Conservation (phyloP, 139 green algal genomes). For the Nannochloris sp. region DNA sequence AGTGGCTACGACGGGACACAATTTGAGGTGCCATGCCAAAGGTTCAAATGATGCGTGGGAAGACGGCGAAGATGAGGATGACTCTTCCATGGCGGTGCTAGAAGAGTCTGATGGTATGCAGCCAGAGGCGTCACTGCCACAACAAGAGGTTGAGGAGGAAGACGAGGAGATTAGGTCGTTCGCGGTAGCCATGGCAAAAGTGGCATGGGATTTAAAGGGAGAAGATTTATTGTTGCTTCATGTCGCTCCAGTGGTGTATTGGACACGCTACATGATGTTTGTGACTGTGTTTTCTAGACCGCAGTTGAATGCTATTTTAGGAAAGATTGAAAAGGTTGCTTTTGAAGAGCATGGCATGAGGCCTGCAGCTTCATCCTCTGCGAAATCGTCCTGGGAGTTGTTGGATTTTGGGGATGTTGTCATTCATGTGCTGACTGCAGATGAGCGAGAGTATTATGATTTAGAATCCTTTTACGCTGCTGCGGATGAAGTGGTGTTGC, state of each 20-base stretch:
- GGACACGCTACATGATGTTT: constrained; percentile 54
- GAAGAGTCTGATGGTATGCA: background rate
- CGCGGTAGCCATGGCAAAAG: constrained; percentile 10
- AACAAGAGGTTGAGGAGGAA: background rate
- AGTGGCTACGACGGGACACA: no score
- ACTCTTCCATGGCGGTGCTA: no score
- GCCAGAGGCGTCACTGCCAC: background rate
- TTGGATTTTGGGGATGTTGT: constrained; percentile 52
- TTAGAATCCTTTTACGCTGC: constrained; percentile 49
- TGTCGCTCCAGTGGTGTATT: constrained; percentile 50
- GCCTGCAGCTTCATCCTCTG: background rate
- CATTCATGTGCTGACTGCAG: constrained; percentile 47
- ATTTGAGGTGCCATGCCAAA: no score
- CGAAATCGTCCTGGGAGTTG: constrained; percentile 35
- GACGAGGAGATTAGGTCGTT: constrained; percentile 6
- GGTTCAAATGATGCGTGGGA: no score
- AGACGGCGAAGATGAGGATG: no score
- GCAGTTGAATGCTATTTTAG: constrained; percentile 59
- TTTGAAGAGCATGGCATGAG: constrained; percentile 9
- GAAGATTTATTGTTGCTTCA: constrained; percentile 53
- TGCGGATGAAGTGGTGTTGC: constrained; percentile 46
- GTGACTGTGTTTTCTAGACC: constrained; percentile 41
- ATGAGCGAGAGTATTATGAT: constrained; percentile 55
- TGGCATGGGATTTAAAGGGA: constrained; percentile 33
- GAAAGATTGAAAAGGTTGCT: constrained; percentile 44